A percentile compares a stretch with the other conserved stretches of the same genome.
These are phyloP conservation scores for Amphichorda felina DNA, from an alignment of 2,329 filamentous ascomycete species.

Conservation along the genomic window DNA sequence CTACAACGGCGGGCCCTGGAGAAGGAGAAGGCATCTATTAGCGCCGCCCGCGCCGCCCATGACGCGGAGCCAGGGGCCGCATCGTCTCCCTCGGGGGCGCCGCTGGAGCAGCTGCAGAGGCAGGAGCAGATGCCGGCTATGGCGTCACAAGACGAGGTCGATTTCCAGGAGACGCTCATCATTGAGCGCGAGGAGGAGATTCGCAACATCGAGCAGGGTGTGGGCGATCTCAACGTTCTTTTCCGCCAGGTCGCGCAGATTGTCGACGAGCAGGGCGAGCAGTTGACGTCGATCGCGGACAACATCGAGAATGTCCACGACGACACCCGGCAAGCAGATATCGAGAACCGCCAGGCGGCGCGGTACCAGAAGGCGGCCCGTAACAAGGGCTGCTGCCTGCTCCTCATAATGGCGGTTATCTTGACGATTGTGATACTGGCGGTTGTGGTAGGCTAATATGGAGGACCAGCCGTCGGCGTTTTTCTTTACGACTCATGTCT, in stretches of 20 bases:
- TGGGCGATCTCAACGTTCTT: conserved; percentile 89
- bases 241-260: conserved; percentile 98
- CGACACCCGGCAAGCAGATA: conserved; percentile 74
- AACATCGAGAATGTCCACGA: conserved; percentile 77
- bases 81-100: conserved; percentile 7
- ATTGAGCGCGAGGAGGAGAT: conserved; percentile 96
- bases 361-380: conserved; percentile 92
- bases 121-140: conserved; percentile 65
- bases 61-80: conserved; percentile 23
- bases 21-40: conserved; percentile 79
- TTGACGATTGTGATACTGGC: conserved; percentile 83
- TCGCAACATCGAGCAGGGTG: conserved; percentile 91
- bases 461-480: too few relatives aligned
- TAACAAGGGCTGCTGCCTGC: conserved; percentile 85
- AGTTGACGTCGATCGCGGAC: conserved; percentile 75
- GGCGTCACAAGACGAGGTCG: conserved; percentile 86
- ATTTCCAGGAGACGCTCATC: conserved; percentile 93
- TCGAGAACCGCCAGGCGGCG: conserved; percentile 74
- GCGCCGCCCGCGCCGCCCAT: conserved; percentile 67
- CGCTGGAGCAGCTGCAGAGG: conserved; percentile 29
- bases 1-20: conserved; percentile 86
- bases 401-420: conserved; percentile 81
- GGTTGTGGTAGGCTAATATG: conserved; percentile 59
- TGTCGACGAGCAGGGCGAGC: conserved; percentile 84
- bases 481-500: background rate